A percentile compares a stretch with the other conserved stretches of the same genome.
phyloP scores from a whole-genome alignment of 306 rosid genomes.

The Cicer chorassanicum region DNA sequence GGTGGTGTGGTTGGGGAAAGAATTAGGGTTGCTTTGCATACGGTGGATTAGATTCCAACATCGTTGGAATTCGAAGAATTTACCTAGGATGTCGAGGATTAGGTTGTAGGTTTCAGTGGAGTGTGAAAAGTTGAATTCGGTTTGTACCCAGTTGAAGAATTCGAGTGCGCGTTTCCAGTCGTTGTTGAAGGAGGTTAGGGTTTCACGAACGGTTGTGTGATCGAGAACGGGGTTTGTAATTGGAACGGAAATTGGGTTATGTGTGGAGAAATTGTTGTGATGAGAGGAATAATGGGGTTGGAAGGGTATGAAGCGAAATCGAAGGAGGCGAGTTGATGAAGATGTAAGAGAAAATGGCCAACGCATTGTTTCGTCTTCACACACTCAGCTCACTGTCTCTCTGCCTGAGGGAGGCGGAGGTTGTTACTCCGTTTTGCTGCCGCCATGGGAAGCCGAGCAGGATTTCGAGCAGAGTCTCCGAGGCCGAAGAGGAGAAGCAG shows the following conservation, averaged over 20 bases:
- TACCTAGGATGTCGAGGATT: constrained; percentile 77
- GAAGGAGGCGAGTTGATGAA: constrained; percentile 6
- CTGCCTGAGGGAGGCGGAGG: too few relatives aligned
- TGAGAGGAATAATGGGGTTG: neutral
- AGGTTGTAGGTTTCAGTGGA: constrained; percentile 71
- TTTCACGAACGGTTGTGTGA: constrained; percentile 54
- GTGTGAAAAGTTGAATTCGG: constrained; percentile 54
- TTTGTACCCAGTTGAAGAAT: constrained; percentile 77
- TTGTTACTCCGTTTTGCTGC: too few relatives aligned
- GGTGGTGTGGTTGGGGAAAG: constrained; percentile 72
- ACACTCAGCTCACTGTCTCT: too few relatives aligned
- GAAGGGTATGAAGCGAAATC: neutral
- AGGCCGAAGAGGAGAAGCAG: constrained; percentile 45
- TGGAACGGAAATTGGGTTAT: neutral
- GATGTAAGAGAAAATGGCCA: neutral
- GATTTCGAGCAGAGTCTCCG: constrained; percentile 56
- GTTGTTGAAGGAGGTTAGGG: constrained; percentile 69
- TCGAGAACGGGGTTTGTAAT: constrained; percentile 17
- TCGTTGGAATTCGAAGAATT: constrained; percentile 74
- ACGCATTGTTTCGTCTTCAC: constrained; percentile 4
- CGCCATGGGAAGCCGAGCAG: neutral
- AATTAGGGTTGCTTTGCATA: constrained; percentile 56
- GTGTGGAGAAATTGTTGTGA: neutral
- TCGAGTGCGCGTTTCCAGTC: constrained; percentile 86
- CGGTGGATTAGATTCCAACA: constrained; percentile 71